Base-by-base conservation (phyloP, 805 yeast genomes). In the Hanseniaspora pseudoguilliermondii region DNA sequence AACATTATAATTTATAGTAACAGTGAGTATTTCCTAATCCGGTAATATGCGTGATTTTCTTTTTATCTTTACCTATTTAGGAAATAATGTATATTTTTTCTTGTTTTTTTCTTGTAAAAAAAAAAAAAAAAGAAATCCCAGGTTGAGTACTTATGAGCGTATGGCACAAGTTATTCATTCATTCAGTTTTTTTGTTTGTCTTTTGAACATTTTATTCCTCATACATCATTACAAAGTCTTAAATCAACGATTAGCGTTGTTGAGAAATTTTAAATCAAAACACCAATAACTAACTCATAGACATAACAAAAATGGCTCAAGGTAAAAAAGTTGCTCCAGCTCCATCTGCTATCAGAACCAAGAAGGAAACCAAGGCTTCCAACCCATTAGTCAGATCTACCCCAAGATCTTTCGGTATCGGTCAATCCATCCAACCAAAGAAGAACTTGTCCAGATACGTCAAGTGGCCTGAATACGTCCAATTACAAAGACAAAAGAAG, bases 401-500 rank as follows among this genome's bases (percentile, higher is more conserved):
- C 64, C 95, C 96, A 74, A 84, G 83, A 79, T 84, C 82, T 79
- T 91, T 83, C 71, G 97, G 97, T 77, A 84, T 93, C 69, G 98
- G 98, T 70, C 97, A 93, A 80, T 78, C 84, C 64, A 69, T 91
- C 68, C 97, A 91, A 78, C 95, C 89, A 74, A 88, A 84, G 81
- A 84, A 91, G 78, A 87, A 93, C 84, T 82, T 93, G 72, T 79
- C 95, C 60, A 89, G 97, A 77, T 90, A 86, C 75, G 97, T 91
- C 72, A 93, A 86, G 78, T 93, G 98, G 98, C 98, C 98, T 73
- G 93, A 85, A 77, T 89, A 91, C 74, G 95, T 91, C 66, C 87
- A 95, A 79, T 80, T 93, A 67, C 98, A 91, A 81, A 90, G 98
- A 83, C 97, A 93, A 79, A 93, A 84, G 85, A 91, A 91, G 83